These are phyloP conservation scores for Phylloporus sp. DNA, from an alignment of 768 basidiomycete genomes.

Conservation along the genomic window DNA sequence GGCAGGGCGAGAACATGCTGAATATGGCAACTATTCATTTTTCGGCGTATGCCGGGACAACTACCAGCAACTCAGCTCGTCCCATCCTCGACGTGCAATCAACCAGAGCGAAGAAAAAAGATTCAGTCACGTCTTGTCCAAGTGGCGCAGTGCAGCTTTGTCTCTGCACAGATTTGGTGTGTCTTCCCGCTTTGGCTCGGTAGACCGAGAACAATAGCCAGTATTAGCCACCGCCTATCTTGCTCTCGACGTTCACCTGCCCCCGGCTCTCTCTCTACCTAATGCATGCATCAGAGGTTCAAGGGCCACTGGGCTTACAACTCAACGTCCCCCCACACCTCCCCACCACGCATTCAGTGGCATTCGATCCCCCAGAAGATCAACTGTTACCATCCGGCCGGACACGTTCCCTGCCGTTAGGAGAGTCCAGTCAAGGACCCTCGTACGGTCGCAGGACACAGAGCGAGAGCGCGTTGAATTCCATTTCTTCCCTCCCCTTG, in stretches of 20 bases:
- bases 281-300: conserved; percentile 22
- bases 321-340: conserved; percentile 1
- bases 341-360: conserved; percentile 5
- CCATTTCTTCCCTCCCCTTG: conserved; percentile 6
- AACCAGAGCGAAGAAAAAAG: neutral
- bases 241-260: too few species aligned
- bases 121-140: neutral
- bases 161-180: neutral
- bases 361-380: conserved; percentile 10
- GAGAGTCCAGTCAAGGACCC: conserved; percentile 24
- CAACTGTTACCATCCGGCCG: conserved; percentile 8
- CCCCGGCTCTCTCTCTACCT: neutral
- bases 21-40: neutral
- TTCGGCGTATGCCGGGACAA: conserved; percentile 11
- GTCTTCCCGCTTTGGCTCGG: neutral
- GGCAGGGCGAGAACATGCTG: neutral
- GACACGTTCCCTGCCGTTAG: conserved; percentile 20
- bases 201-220: neutral
- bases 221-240: neutral
- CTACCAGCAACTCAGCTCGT: conserved; percentile 11
- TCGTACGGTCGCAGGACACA: conserved; percentile 23
- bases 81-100: neutral
- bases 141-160: neutral
- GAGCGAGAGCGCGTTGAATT: conserved; percentile 18
- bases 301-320: conserved; percentile 20